Base-by-base conservation (phyloP, 2,329 filamentous ascomycete genomes). In the Pseudogymnoascus sp. region DNA sequence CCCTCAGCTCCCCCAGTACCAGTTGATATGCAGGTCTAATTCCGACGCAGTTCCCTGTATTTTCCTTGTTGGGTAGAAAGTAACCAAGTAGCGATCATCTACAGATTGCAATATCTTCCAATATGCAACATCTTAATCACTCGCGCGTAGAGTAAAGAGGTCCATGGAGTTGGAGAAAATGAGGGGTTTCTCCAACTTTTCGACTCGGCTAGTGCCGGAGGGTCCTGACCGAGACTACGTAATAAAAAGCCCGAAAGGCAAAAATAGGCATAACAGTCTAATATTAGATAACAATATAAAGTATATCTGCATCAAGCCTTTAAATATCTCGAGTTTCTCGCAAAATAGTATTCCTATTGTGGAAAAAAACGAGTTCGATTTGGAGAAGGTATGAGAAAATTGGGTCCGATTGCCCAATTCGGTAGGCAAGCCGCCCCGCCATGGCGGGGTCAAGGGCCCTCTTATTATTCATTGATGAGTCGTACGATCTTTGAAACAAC, bases 401-500 rank as follows among this genome's bases (percentile, higher is more conserved):
- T 37, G 23, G 33, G 30, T 37, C 55, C 23, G 13, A 18, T 57
- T 57, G 37, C 55, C 55, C 21, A 21, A 57, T 57, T 23, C 19
- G 55, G 55, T 37, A 57, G 55, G 55, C 55, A 57, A 57, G 55
- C 18, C 15, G 45, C 26, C 26, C 45, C 45, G 23, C 45, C 45
- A 23, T 9, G 30, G 35, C 21, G 55, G 55, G 35, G 55, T 57
- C 10, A 37, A 57, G 10, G 30, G 18, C 55, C 19, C 18, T 15
- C 15, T n/a, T 37, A 21, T 37, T 38, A 38, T 37, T 34, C 19
- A 33, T 23, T n/a, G 35, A 57, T 37, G 18, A 57, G 13, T 57
- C 52, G 37, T n/a, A 59, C 59, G 15, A 38, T 7, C 28, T 41
- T 57, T 52, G n/a, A 57, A 52, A 56, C 57, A 33, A 60, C 52